Evolutionary conservation across 2,329 filamentous ascomycete species (phyloP), one percentile per base, ranked within the genome.

Genomic region (Ophiostoma novo-ulmi): DNA sequence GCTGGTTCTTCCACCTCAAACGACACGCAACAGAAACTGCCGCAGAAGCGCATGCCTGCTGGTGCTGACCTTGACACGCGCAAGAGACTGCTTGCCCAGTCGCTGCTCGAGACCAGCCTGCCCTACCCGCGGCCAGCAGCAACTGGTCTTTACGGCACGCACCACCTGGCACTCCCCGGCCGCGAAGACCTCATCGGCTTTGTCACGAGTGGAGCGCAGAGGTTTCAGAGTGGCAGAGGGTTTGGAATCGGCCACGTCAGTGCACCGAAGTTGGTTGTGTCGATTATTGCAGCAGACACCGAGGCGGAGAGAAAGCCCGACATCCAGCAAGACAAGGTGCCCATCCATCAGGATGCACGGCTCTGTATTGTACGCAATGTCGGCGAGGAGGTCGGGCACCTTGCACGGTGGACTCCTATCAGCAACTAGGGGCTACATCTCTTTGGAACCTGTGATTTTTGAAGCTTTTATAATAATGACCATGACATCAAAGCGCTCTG

Each of bases 121-220:
- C 76, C 78, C 2, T 79, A 79, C 22, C 80, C 80, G 20, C 80
- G 80, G 35, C 76, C 76, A 48, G 75, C 77, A 4, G 75, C 77
- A 14, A 82, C 79, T 72, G 78, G 77, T 70, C 77, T 75, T 68
- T 78, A 80, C 73, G 77, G 84, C 80, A 77, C 79, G 0, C 77
- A 80, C 0, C 87, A 92, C 74, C 89, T 90, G 0, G 77, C 88
- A 0, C 88, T 93, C n/a, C 94, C 94, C 0, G 83, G 84, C 11
- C 88, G 88, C 73, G 83, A 86, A 31, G 91, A 97, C 77, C 83
- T 98, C 14, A 87, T 98, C 68, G 95, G 95, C 0, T 99, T 97
- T 78, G 89, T 97, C 35, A 97, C 93, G 1, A 91, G 90, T 0
- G 95, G 94, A 0, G 90, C 91, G 68, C 97, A 90, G 78, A 93